Evolutionary conservation across 495 filamentous ascomycete genomes (phyloP).

Genomic region (Lentithecium fluviatile): DNA sequence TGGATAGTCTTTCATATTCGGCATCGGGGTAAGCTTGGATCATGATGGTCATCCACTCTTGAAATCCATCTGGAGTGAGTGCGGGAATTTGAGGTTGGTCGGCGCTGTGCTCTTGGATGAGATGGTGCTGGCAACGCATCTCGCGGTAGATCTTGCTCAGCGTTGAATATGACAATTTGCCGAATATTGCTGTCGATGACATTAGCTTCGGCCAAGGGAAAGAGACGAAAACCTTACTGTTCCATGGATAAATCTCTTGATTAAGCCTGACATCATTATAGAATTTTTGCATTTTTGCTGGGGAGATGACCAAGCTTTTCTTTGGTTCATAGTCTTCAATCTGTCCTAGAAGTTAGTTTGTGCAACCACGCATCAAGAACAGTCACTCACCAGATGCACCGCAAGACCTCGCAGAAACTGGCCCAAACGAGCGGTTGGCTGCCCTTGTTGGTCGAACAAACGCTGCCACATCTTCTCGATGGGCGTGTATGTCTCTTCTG

Average conservation of each 20-base stretch:
- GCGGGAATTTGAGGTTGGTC: conserved; percentile 69
- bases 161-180: conserved; percentile 41
- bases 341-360: conserved; percentile 43
- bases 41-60: conserved; percentile 70
- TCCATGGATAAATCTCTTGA: conserved; percentile 67
- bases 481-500: conserved; percentile 56
- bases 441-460: conserved; percentile 67
- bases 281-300: conserved; percentile 75
- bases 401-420: conserved; percentile 76
- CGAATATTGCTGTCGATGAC: conserved; percentile 49
- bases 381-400: conserved; percentile 62
- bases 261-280: conserved; percentile 65
- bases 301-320: conserved; percentile 75
- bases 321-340: conserved; percentile 75
- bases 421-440: conserved; percentile 65
- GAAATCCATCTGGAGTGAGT: conserved; percentile 77
- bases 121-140: conserved; percentile 75
- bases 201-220: neutral
- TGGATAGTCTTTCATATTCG: conserved; percentile 72
- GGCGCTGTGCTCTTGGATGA: conserved; percentile 57
- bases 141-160: conserved; percentile 74
- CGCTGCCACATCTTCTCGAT: conserved; percentile 73
- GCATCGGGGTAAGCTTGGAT: conserved; percentile 75
- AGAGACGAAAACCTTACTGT: conserved; percentile 45
- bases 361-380: neutral